Evolutionary conservation across 148 eudicot genomes (phyloP).

Genomic region (Rhododendron williamsianum): DNA sequence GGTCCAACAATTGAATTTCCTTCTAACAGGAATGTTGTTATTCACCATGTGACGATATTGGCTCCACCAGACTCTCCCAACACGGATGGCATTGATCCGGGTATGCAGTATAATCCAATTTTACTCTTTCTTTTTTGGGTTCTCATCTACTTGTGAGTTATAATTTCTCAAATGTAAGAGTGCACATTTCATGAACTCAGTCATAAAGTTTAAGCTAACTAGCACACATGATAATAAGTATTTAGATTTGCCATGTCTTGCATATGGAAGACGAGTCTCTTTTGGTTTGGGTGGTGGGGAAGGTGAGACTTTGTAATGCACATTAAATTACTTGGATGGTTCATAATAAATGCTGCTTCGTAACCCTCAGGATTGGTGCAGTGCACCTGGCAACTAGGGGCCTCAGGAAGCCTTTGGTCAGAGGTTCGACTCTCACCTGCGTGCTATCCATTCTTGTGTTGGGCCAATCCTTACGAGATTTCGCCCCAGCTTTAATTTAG

Average conservation of each 20-base stretch:
- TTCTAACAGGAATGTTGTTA: constrained; percentile 71
- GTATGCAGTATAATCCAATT: constrained; percentile 24
- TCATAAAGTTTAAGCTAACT: not conserved
- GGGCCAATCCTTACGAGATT: not conserved
- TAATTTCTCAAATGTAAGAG: not conserved
- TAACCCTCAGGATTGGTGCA: too few species aligned
- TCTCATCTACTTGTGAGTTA: too few species aligned
- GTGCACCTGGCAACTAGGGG: too few species aligned
- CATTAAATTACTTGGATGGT: not conserved
- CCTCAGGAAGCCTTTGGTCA: not conserved
- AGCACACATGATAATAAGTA: not conserved
- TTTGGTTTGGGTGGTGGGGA: not conserved
- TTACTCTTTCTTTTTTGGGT: not conserved
- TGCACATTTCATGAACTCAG: not conserved
- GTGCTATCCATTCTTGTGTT: not conserved
- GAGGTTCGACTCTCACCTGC: not conserved
- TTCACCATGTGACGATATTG: constrained; percentile 75
- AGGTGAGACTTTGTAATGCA: not conserved
- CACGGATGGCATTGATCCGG: constrained; percentile 98
- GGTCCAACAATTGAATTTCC: not conserved
- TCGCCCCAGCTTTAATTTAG: not conserved
- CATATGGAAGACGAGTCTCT: not conserved
- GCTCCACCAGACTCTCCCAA: constrained; percentile 94
- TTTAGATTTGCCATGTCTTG: constrained; percentile 6
- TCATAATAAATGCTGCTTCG: not conserved